Conservation (phyloP, 768 basidiomycete species). For the Exidia glandulosa region DNA sequence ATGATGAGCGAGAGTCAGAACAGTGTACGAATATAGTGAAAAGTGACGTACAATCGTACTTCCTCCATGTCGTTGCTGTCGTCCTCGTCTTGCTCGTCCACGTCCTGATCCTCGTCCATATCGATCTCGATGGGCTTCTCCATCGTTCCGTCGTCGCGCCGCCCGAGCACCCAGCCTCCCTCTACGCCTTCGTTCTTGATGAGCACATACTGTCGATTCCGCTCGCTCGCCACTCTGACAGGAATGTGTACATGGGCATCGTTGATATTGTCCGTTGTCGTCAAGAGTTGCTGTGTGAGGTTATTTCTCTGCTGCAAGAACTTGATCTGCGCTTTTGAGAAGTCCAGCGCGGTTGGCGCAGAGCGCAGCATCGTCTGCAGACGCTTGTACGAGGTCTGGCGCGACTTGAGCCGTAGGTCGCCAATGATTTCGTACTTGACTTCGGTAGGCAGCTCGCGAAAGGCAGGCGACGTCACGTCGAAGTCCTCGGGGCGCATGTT, state of each 20-base stretch:
- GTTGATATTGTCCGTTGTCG: slow-evolving; percentile 87
- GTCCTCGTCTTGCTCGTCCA: no score
- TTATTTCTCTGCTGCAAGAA: slow-evolving; percentile 81
- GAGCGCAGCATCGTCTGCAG: slow-evolving; percentile 81
- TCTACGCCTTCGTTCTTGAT: slow-evolving; percentile 80
- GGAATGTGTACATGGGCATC: slow-evolving; percentile 85
- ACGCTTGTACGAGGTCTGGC: slow-evolving; percentile 87
- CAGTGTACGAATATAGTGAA: background rate
- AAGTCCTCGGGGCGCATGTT: slow-evolving; percentile 95
- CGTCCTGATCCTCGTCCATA: slow-evolving; percentile 25
- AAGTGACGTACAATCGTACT: slow-evolving; percentile 46
- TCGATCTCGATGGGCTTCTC: slow-evolving; percentile 84
- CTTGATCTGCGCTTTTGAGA: slow-evolving; percentile 92
- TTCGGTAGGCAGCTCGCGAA: slow-evolving; percentile 87
- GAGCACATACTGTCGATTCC: slow-evolving; percentile 90
- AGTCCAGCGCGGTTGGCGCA: slow-evolving; percentile 79
- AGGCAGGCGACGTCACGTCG: slow-evolving; percentile 81
- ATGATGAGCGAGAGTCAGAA: slow-evolving; percentile 4
- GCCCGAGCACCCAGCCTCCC: slow-evolving; percentile 92
- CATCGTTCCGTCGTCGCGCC: slow-evolving; percentile 75
- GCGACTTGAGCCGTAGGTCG: slow-evolving; percentile 85
- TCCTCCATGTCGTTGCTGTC: slow-evolving; percentile 67
- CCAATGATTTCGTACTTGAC: slow-evolving; percentile 98
- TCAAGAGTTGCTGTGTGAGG: slow-evolving; percentile 85
- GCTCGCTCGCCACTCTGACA: slow-evolving; percentile 86